phyloP scores from a whole-genome alignment of 176 grass and related monocot species.

The Rhipidocladum racemiflorum region DNA sequence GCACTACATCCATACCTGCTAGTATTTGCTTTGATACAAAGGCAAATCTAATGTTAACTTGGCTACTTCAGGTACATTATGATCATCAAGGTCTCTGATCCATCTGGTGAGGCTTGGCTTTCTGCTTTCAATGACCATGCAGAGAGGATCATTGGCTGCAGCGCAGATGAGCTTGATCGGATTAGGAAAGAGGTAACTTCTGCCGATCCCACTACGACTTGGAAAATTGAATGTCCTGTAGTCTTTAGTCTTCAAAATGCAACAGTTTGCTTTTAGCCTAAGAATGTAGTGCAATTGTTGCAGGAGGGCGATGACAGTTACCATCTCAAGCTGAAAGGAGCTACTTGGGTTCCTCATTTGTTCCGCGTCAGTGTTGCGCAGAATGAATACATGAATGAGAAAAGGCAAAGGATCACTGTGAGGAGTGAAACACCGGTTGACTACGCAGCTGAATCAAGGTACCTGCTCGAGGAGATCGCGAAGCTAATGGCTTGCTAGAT shows the following conservation, averaged over 20 bases:
- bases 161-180: constrained; percentile 80
- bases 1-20: neutral
- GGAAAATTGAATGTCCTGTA: neutral
- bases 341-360: constrained; percentile 78
- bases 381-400: constrained; percentile 83
- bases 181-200: constrained; percentile 69
- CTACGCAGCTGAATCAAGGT: constrained; percentile 60
- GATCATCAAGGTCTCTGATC: constrained; percentile 84
- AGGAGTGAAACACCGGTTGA: constrained; percentile 59
- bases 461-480: constrained; percentile 78
- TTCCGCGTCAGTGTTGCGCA: constrained; percentile 65
- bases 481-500: constrained; percentile 49
- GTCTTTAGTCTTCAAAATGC: neutral
- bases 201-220: neutral
- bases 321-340: constrained; percentile 75
- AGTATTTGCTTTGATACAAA: neutral
- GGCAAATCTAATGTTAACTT: neutral
- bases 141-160: constrained; percentile 87
- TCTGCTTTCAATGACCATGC: constrained; percentile 92
- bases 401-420: constrained; percentile 80
- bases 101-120: constrained; percentile 83
- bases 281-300: neutral
- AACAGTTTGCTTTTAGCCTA: neutral
- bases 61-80: constrained; percentile 73
- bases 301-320: constrained; percentile 87